Conservation (phyloP, 129 eudicot genomes). For the Tagetes patula region DNA sequence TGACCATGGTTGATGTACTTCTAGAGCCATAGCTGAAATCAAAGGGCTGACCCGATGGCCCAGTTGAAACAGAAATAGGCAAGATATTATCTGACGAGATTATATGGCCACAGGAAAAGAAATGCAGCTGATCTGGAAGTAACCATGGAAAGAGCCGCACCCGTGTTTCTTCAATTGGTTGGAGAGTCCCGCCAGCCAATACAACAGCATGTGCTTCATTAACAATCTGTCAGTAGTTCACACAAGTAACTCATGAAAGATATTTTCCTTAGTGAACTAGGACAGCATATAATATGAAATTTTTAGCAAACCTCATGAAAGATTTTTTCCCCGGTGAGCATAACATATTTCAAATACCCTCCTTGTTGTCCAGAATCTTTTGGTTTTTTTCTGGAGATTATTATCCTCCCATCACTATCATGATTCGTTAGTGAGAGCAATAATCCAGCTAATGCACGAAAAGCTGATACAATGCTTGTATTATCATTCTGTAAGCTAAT, state of each 20-base stretch:
- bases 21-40: constrained; percentile 81
- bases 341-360: constrained; percentile 78
- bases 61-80: constrained; percentile 81
- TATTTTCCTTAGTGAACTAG: constrained; percentile 78
- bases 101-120: constrained; percentile 91
- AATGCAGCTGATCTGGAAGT: constrained; percentile 55
- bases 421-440: constrained; percentile 74
- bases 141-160: constrained; percentile 89
- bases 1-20: constrained; percentile 63
- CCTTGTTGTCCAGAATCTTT: constrained; percentile 50
- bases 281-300: constrained; percentile 22
- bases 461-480: constrained; percentile 62
- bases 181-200: constrained; percentile 96
- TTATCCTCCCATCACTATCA: constrained; percentile 81
- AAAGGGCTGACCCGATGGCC: constrained; percentile 79
- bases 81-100: constrained; percentile 70
- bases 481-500: constrained; percentile 40
- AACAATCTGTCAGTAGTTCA: constrained; percentile 46
- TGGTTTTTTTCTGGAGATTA: constrained; percentile 54
- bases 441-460: constrained; percentile 69
- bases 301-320: constrained; percentile 72
- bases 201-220: constrained; percentile 87
- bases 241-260: constrained; percentile 64
- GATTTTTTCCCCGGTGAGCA: constrained; percentile 94
- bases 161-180: constrained; percentile 90